Evolutionary conservation across 345 rosid genomes (phyloP), one percentile per base, ranked within the genome.

Genomic region (Geranium brycei): DNA sequence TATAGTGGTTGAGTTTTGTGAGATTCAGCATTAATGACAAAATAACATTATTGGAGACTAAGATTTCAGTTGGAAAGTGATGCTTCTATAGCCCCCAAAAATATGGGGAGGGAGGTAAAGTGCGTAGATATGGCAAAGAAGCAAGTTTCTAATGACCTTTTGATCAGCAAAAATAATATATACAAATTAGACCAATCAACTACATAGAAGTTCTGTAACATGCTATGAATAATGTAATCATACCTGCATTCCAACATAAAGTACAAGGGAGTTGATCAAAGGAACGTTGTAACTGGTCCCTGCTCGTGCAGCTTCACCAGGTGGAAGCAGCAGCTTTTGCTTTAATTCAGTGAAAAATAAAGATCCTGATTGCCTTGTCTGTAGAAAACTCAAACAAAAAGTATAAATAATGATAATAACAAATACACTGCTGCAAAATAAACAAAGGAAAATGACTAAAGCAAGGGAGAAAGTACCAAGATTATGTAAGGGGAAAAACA

Each of bases 211-310:
- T 23, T 23, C 28, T 23, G 28, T 23, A 23, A 23, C 28, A 1
- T 23, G 28, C 28, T 23, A 23, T 2, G 28, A 23, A 23, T 23
- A 18, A 28, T 17, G 60, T 19, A 19, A 18, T 15, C 5, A 53
- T 78, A 95, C 99, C 97, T 95, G 99, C 96, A 95, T 88, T 71
- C 99, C 99, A 15, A 90, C 83, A 77, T 95, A 95, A 64, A 95
- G 91, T 72, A 95, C 97, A 60, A 95, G 91, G 58, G 99, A 95
- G 75, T 95, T 95, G 64, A 95, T 88, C 77, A 95, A 77, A 10
- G 95, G 89, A 57, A 87, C 95, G 59, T 83, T 91, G 79, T 95
- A 91, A 66, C 79, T 85, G 5, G 99, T 86, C 63, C 99, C 96
- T 40, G 99, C 89, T 11, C 79, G 62, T n/a, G 85, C 82, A 73